Percentiles rank a stretch among this genome's conserved stretches.
Evolutionary conservation across 1,284 basidiomycete species (phyloP).

Genomic region (Neotropicomus parvogracilis): DNA sequence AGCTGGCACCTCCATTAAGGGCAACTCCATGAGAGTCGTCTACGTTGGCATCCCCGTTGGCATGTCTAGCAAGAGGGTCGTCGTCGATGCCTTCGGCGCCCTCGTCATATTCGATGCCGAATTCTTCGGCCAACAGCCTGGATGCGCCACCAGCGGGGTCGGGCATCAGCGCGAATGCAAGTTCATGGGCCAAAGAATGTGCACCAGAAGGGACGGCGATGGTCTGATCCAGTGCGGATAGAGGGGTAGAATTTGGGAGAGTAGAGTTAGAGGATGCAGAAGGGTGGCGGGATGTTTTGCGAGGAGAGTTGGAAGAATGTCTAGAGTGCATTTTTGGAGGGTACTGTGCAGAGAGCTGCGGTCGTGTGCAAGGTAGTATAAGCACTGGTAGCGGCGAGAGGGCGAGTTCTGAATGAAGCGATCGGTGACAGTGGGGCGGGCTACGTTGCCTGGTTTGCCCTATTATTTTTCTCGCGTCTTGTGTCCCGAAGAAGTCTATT

Average conservation of each 20-base stretch:
- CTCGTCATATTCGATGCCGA: constrained; percentile 82
- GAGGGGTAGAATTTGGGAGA: constrained; percentile 23
- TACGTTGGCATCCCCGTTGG: constrained; percentile 10
- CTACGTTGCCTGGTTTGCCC: constrained; percentile 8
- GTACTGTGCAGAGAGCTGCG: no score
- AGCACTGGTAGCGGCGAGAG: constrained; percentile 8
- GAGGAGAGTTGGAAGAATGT: constrained; percentile 29
- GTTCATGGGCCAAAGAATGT: constrained; percentile 76
- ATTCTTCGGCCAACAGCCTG: constrained; percentile 74
- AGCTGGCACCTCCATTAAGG: constrained; percentile 18
- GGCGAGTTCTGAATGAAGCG: constrained; percentile 11
- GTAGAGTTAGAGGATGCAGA: constrained; percentile 21
- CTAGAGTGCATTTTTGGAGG: constrained; percentile 26
- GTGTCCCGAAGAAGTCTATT: constrained; percentile 1
- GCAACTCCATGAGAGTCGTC: constrained; percentile 20
- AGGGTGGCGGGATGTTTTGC: constrained; percentile 31
- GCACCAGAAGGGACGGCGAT: constrained; percentile 31
- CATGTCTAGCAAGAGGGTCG: constrained; percentile 17
- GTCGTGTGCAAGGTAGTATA: constrained; percentile 10
- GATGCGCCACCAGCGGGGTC: constrained; percentile 66
- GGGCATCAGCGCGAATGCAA: constrained; percentile 78
- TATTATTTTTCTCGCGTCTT: constrained; percentile 8
- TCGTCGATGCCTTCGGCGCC: constrained; percentile 73
- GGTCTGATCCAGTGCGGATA: constrained; percentile 32
- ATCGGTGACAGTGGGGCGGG: constrained; percentile 6